A percentile compares a stretch with the other conserved stretches of the same genome.
Conservation (phyloP, 768 basidiomycete genomes). For the Daedaleopsis nitida region DNA sequence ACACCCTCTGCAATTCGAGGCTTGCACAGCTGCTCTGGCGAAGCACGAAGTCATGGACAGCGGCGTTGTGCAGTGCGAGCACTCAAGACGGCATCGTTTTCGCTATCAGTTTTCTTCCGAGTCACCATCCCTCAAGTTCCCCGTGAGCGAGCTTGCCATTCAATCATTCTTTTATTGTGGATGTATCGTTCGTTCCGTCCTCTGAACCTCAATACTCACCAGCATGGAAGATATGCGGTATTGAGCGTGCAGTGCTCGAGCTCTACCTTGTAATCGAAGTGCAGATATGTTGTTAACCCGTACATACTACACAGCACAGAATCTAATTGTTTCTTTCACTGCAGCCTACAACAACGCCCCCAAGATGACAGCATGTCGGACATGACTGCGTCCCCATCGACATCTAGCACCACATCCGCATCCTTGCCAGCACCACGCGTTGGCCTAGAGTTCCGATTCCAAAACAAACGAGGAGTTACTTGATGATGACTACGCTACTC, state of each 20-base stretch:
- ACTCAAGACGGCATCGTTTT: too few relatives aligned
- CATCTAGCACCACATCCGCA: background rate
- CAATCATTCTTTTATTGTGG: too few relatives aligned
- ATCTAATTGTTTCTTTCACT: background rate
- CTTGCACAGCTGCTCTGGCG: too few relatives aligned
- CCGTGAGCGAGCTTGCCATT: too few relatives aligned
- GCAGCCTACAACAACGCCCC: background rate
- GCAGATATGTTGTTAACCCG: background rate
- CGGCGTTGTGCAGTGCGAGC: too few relatives aligned
- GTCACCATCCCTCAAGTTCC: too few relatives aligned
- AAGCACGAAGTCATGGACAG: too few relatives aligned
- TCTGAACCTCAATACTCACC: background rate
- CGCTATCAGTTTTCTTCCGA: too few relatives aligned
- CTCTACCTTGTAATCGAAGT: too few relatives aligned
- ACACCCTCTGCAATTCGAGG: too few relatives aligned
- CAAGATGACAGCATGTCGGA: background rate
- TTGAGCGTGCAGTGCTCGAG: background rate
- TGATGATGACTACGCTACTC: slow-evolving; percentile 19
- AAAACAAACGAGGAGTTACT: background rate
- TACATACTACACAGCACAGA: background rate
- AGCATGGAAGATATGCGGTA: background rate
- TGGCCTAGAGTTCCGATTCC: background rate
- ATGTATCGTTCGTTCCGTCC: too few relatives aligned
- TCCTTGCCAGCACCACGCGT: background rate
- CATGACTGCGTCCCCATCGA: background rate